These are phyloP conservation scores for Crithidia sp. DNA, from an alignment of 208 protist species.

Conservation along the genomic window DNA sequence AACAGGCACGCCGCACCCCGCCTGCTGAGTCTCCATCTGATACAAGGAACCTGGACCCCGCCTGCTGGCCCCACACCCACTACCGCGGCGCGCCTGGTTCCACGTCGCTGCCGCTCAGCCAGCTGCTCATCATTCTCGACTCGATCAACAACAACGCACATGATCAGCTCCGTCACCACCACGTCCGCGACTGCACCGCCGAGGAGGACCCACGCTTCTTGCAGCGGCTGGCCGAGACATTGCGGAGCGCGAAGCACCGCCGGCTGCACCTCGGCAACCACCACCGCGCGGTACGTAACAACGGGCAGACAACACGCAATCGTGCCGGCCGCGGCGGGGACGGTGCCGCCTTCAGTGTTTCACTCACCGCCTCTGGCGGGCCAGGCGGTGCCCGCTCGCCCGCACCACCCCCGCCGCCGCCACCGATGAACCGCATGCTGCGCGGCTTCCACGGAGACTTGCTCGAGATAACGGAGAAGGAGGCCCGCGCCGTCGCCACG, in stretches of 20 bases:
- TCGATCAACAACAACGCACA: constrained; percentile 60
- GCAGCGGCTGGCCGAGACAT: constrained; percentile 58
- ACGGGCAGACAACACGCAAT: constrained; percentile 61
- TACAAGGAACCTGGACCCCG: not conserved
- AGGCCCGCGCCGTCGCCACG: constrained; percentile 53
- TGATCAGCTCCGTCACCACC: constrained; percentile 39
- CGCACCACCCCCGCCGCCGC: constrained; percentile 29
- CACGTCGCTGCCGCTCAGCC: constrained; percentile 39
- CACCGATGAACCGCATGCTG: constrained; percentile 62
- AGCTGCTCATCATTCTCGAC: constrained; percentile 70
- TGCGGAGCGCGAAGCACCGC: constrained; percentile 65
- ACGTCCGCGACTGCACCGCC: constrained; percentile 46
- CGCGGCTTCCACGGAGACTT: constrained; percentile 61
- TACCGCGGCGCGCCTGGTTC: constrained; percentile 20
- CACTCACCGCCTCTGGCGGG: not conserved
- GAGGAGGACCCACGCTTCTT: constrained; percentile 57
- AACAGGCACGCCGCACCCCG: not conserved
- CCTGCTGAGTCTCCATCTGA: not conserved
- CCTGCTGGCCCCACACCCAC: constrained; percentile 5
- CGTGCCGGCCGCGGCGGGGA: constrained; percentile 23
- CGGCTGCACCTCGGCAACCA: constrained; percentile 69
- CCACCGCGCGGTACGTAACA: constrained; percentile 64
- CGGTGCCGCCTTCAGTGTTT: constrained; percentile 10
- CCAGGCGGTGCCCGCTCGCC: constrained; percentile 8
- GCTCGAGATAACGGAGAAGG: constrained; percentile 66